phyloP scores from a whole-genome alignment of 1,284 basidiomycete genomes.

The Quambalaria eucalypti region DNA sequence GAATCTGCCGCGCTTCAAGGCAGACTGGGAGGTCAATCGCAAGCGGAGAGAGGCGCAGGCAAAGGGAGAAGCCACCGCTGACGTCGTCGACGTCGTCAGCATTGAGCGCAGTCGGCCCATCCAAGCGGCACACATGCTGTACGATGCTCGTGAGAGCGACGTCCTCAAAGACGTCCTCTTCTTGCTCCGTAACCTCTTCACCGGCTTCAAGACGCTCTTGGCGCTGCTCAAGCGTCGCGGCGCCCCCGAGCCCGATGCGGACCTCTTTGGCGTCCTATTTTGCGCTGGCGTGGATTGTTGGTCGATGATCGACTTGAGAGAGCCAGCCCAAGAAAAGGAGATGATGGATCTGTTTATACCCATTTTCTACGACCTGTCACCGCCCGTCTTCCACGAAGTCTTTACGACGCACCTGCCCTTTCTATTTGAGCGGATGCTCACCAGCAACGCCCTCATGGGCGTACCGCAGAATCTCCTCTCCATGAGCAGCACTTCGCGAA shows the following conservation, averaged over 20 bases:
- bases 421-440: slow-evolving; percentile 38
- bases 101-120: slow-evolving; percentile 48
- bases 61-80: not conserved
- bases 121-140: slow-evolving; percentile 46
- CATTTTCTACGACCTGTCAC: slow-evolving; percentile 49
- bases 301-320: slow-evolving; percentile 66
- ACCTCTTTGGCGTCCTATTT: slow-evolving; percentile 76
- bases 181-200: slow-evolving; percentile 78
- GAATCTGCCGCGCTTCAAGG: slow-evolving; percentile 55
- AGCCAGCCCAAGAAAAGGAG: slow-evolving; percentile 69
- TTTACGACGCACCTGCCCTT: slow-evolving; percentile 37
- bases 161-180: slow-evolving; percentile 57
- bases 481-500: slow-evolving; percentile 74
- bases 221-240: slow-evolving; percentile 70
- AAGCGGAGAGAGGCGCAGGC: slow-evolving; percentile 9
- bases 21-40: slow-evolving; percentile 18
- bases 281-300: slow-evolving; percentile 75
- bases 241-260: slow-evolving; percentile 72
- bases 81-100: slow-evolving; percentile 21
- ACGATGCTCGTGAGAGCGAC: slow-evolving; percentile 46
- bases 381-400: slow-evolving; percentile 43
- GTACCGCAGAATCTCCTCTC: slow-evolving; percentile 79
- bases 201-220: slow-evolving; percentile 78
- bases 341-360: slow-evolving; percentile 73
- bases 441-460: slow-evolving; percentile 70